Conservation (phyloP, 805 yeast species). For the Zygoascus biomembranicola region DNA sequence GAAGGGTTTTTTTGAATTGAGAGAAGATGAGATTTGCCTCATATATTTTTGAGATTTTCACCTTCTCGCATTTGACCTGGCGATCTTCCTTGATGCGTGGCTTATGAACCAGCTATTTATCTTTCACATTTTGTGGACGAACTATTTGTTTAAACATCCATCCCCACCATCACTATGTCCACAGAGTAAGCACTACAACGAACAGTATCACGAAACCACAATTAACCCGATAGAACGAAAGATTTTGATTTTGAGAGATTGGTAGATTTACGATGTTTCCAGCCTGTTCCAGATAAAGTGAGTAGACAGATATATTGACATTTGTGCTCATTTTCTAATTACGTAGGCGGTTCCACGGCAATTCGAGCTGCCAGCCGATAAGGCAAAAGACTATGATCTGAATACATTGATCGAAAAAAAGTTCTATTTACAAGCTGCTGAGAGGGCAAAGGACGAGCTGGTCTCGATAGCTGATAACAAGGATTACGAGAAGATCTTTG, state of each 20-base stretch:
- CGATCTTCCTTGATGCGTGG: too few species aligned
- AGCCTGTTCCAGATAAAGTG: conserved; percentile 5
- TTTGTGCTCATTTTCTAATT: neutral
- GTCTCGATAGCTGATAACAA: conserved; percentile 5
- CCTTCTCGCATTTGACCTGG: too few species aligned
- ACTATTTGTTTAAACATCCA: too few species aligned
- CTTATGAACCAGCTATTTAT: too few species aligned
- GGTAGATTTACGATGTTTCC: conserved; percentile 7
- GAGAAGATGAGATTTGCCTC: too few species aligned
- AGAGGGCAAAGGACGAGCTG: conserved; percentile 15
- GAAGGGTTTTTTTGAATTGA: too few species aligned
- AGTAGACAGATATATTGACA: neutral
- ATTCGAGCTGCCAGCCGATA: conserved; percentile 3
- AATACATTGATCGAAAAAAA: conserved; percentile 17
- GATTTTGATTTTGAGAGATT: conserved; percentile 1
- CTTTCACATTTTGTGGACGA: too few species aligned
- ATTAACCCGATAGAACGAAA: neutral
- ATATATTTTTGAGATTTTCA: too few species aligned
- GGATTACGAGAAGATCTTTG: conserved; percentile 16
- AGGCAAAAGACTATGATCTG: conserved; percentile 17
- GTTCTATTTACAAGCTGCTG: conserved; percentile 22
- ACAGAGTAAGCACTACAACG: neutral
- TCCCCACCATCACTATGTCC: neutral
- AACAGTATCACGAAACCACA: neutral
- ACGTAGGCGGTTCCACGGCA: conserved; percentile 4